Conservation (phyloP, 2,329 filamentous ascomycete species). For the Ophiognomonia clavigignenti-juglandacearum region DNA sequence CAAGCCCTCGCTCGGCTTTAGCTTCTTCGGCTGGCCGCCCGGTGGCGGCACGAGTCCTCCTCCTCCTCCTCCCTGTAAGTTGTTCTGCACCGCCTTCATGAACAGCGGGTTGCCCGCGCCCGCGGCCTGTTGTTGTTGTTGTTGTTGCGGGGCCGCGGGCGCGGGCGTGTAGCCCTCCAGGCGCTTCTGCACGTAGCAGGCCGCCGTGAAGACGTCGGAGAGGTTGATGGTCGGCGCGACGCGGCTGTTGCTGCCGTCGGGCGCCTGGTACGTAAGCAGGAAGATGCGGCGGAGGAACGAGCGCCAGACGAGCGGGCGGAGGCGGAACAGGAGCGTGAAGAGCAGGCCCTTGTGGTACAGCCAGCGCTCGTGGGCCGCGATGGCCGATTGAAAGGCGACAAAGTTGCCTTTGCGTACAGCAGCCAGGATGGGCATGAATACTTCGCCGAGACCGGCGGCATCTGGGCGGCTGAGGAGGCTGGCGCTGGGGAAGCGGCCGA, state of each 20-base stretch:
- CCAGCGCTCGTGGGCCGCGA: constrained; percentile 63
- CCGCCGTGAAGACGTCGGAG: constrained; percentile 59
- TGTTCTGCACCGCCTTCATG: constrained; percentile 47
- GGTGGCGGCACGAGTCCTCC: constrained; percentile 41
- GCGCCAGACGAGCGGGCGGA: constrained; percentile 80
- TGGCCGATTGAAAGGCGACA: constrained; percentile 63
- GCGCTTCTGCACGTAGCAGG: constrained; percentile 59
- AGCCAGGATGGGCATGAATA: constrained; percentile 68
- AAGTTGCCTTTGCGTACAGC: constrained; percentile 74
- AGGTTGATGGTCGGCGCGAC: constrained; percentile 73
- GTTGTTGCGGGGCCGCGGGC: constrained; percentile 32
- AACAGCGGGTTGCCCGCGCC: constrained; percentile 47
- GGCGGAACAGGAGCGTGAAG: constrained; percentile 68
- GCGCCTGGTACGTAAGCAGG: constrained; percentile 67
- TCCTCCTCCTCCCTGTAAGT: constrained; percentile 25
- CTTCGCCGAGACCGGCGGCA: constrained; percentile 55
- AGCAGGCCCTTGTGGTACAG: constrained; percentile 72
- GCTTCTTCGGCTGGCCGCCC: constrained; percentile 39
- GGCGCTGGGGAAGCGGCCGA: constrained; percentile 74
- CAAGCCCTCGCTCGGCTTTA: constrained; percentile 54
- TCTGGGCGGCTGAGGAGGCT: constrained; percentile 66
- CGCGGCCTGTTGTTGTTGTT: constrained; percentile 28
- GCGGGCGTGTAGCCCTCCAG: constrained; percentile 60
- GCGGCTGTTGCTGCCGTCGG: constrained; percentile 42
- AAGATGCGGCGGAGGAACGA: constrained; percentile 75